Evolutionary conservation across 106 monocot genomes (phyloP), one percentile per base, ranked within the genome.

Genomic region (Dendrobium officinale): DNA sequence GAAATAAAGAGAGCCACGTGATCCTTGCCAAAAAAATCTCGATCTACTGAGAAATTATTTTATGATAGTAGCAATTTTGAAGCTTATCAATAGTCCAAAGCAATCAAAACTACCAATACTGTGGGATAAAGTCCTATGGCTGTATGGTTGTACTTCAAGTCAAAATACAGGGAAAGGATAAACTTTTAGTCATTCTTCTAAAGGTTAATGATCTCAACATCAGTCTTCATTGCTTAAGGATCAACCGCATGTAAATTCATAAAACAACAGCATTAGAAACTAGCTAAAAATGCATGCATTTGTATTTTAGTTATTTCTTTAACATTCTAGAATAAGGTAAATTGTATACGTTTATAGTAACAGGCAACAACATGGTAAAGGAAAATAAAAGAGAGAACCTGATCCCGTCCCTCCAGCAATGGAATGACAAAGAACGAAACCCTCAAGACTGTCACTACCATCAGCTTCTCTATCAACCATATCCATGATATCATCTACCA

Each of bases 351-450:
- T 27, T 10, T 49, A 78, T 11, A 13, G 16, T 54, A 67, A 81
- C 15, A 43, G 26, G 19, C 9, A 55, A 37, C 29, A 85, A 83
- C 9, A 83, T 20, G 22, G 19, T n/a, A 48, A 55, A 77, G 18
- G 16, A 78, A 68, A 19, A 6, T 43, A 74, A 40, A 42, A 15
- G 51, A 66, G 78, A 80, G 47, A 81, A 98, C 98, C 99, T 95
- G 99, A 99, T 74, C 99, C 99, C 43, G 99, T 99, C 81, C 99
- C 95, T 77, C 99, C 99, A 83, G 99, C 99, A 83, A 99, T 99
- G 42, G 99, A 99, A 83, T 99, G 95, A 82, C 99, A 99, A 24
- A 99, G 81, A 74, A 99, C 99, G 83, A 99, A 99, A 75, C 99
- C 99, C 83, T 99, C 99, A 55, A 99, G 93, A 82, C 99, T 99